These are phyloP conservation scores for Staphylotrichum longicolle DNA, from an alignment of 495 filamentous ascomycete genomes.

Conservation along the genomic window DNA sequence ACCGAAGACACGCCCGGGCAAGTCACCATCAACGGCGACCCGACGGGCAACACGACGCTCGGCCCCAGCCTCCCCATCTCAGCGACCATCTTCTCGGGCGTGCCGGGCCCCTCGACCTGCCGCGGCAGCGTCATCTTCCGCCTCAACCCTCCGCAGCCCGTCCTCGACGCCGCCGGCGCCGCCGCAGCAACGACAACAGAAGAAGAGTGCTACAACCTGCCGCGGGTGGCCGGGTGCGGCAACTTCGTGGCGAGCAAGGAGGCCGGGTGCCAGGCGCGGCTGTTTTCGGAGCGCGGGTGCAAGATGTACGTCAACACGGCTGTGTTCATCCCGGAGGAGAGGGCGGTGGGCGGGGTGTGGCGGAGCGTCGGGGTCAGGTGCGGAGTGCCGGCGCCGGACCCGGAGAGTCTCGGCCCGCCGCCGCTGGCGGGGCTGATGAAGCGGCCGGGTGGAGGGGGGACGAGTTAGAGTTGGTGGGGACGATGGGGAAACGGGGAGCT, in stretches of 20 bases:
- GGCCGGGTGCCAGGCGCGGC: slow-evolving; percentile 40
- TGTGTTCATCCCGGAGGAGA: slow-evolving; percentile 40
- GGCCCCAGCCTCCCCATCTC: slow-evolving; percentile 32
- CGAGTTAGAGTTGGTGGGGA: neutral
- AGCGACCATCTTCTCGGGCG: slow-evolving; percentile 37
- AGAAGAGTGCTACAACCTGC: slow-evolving; percentile 38
- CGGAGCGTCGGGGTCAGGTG: slow-evolving; percentile 41
- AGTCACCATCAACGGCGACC: slow-evolving; percentile 37
- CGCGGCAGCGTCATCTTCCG: slow-evolving; percentile 34
- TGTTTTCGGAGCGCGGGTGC: slow-evolving; percentile 42
- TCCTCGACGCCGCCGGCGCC: neutral
- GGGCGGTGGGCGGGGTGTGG: slow-evolving; percentile 37
- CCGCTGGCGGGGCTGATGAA: slow-evolving; percentile 21
- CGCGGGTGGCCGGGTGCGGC: slow-evolving; percentile 35
- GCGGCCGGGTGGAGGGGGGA: neutral
- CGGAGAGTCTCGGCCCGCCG: slow-evolving; percentile 19
- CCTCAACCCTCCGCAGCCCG: slow-evolving; percentile 13
- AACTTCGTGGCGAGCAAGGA: slow-evolving; percentile 38
- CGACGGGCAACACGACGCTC: slow-evolving; percentile 23
- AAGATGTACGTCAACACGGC: slow-evolving; percentile 39
- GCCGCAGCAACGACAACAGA: neutral
- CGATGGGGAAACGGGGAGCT: neutral
- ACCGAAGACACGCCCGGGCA: slow-evolving; percentile 33
- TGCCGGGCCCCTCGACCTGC: slow-evolving; percentile 40
- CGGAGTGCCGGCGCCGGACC: slow-evolving; percentile 30